Conservation (phyloP, 1,284 basidiomycete species). For the Rugosomyces carneus region DNA sequence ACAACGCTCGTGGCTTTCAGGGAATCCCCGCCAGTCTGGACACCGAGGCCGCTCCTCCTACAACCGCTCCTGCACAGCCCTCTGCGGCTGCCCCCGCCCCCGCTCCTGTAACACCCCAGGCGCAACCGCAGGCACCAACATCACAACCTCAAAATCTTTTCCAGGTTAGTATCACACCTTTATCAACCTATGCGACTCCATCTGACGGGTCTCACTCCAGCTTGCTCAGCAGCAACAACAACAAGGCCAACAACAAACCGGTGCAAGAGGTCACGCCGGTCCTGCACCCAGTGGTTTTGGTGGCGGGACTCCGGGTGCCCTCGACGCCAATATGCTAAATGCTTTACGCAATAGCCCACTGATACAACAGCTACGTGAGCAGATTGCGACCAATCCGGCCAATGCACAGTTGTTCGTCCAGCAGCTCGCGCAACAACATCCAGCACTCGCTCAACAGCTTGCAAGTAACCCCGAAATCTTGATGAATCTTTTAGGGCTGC, state of each 20-base stretch:
- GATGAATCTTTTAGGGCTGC: conserved; percentile 52
- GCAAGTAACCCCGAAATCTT: conserved; percentile 69
- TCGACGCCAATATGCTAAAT: conserved; percentile 33
- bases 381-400: conserved; percentile 72
- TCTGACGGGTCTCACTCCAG: conserved; percentile 25
- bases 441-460: conserved; percentile 63
- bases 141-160: conserved; percentile 67
- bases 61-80: conserved; percentile 10
- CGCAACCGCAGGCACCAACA: conserved; percentile 29
- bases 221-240: conserved; percentile 66
- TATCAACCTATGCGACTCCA: not conserved
- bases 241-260: conserved; percentile 23
- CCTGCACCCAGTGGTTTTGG: conserved; percentile 22
- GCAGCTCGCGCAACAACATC: conserved; percentile 73
- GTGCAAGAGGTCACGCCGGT: conserved; percentile 2
- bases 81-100: conserved; percentile 25
- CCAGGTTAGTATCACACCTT: conserved; percentile 39
- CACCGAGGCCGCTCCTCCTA: conserved; percentile 35
- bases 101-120: conserved; percentile 28
- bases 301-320: conserved; percentile 25
- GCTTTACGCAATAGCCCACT: conserved; percentile 57
- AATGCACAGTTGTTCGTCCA: conserved; percentile 78
- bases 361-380: conserved; percentile 62
- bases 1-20: conserved; percentile 31
- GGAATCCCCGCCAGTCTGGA: conserved; percentile 78